phyloP scores from a whole-genome alignment of 768 basidiomycete species.

The Lactarius hatsudake region DNA sequence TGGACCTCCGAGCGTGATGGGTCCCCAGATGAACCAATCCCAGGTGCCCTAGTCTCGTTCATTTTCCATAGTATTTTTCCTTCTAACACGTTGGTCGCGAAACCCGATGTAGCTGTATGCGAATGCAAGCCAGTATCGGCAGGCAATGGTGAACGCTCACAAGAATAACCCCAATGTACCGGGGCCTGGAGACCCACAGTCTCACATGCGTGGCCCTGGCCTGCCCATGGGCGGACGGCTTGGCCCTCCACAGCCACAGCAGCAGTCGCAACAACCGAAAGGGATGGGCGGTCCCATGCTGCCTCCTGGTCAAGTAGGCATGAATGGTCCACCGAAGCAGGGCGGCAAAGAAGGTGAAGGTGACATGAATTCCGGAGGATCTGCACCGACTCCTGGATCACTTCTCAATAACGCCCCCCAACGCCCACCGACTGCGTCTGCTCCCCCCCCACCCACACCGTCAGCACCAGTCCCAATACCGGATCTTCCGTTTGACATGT shows the following conservation, averaged over 20 bases:
- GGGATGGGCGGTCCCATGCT: slow-evolving; percentile 27
- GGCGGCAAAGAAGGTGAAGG: slow-evolving; percentile 17
- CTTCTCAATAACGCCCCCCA: slow-evolving; percentile 16
- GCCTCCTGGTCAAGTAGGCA: slow-evolving; percentile 29
- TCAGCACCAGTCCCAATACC: neutral
- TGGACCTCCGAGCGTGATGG: slow-evolving; percentile 8
- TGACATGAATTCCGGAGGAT: slow-evolving; percentile 18
- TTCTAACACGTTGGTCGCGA: neutral
- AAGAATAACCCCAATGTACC: slow-evolving; percentile 8
- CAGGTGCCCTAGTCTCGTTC: neutral
- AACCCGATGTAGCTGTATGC: slow-evolving; percentile 7
- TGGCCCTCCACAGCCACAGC: slow-evolving; percentile 17
- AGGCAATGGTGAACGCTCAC: slow-evolving; percentile 6
- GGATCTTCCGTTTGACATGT: slow-evolving; percentile 18
- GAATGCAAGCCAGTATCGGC: slow-evolving; percentile 13
- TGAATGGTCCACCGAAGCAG: slow-evolving; percentile 23
- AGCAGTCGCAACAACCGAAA: slow-evolving; percentile 19
- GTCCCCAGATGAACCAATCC: slow-evolving; percentile 9
- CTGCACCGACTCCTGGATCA: slow-evolving; percentile 21
- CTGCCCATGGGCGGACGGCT: slow-evolving; percentile 10
- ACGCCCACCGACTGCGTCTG: slow-evolving; percentile 23
- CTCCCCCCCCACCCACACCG: slow-evolving; percentile 3
- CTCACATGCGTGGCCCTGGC: slow-evolving; percentile 13
- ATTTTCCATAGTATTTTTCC: neutral
- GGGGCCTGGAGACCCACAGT: slow-evolving; percentile 4